phyloP scores from a whole-genome alignment of 75 land plant species.

The Pinus tabuliformis region DNA sequence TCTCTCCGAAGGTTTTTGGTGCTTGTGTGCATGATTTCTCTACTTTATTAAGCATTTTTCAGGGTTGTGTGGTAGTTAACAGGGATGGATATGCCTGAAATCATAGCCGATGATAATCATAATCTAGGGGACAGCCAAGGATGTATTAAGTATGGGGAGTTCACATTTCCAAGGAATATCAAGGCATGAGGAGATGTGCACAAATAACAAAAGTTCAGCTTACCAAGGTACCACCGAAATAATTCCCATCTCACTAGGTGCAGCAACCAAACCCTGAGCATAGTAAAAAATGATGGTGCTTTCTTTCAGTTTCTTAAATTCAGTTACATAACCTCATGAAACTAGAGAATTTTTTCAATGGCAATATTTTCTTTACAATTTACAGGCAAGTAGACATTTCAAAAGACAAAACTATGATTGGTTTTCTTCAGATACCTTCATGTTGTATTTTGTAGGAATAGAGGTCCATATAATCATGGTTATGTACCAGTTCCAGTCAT shows the following conservation, averaged over 20 bases:
- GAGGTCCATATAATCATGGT: background rate
- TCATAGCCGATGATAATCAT: background rate
- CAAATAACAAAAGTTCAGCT: background rate
- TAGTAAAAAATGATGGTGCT: background rate
- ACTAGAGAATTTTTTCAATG: background rate
- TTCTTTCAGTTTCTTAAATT: background rate
- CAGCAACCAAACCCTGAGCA: background rate
- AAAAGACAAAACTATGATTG: background rate
- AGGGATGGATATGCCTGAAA: background rate
- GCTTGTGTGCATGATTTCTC: background rate
- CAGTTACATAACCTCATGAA: background rate
- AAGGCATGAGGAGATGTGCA: background rate
- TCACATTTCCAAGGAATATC: background rate
- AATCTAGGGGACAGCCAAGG: background rate
- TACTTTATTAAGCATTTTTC: background rate
- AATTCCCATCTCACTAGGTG: background rate
- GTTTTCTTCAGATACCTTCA: background rate
- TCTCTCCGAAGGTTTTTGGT: background rate
- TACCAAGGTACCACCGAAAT: background rate
- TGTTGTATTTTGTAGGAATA: background rate
- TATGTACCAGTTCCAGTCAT: background rate
- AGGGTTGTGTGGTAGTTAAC: background rate
- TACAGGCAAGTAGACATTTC: background rate
- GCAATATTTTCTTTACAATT: background rate
- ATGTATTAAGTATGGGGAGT: background rate